phyloP scores from a whole-genome alignment of 805 yeast genomes.

The Huiozyma sinensis region DNA sequence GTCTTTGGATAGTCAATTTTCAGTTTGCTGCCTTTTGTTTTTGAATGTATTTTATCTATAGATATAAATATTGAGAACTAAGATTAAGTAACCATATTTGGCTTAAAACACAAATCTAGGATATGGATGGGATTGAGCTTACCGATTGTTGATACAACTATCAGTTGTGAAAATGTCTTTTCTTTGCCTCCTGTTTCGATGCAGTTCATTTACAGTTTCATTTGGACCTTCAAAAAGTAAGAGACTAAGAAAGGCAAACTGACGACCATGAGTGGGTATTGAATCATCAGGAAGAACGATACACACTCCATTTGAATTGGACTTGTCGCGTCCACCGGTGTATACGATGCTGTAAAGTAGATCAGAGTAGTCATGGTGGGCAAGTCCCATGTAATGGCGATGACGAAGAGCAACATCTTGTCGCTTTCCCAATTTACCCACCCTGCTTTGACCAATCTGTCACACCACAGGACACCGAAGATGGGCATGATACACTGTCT shows the following conservation, averaged over 20 bases:
- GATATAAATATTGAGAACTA: too few relatives aligned
- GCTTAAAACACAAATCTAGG: background rate
- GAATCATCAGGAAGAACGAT: constrained; percentile 63
- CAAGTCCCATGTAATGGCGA: constrained; percentile 64
- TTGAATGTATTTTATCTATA: too few relatives aligned
- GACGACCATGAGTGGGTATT: constrained; percentile 57
- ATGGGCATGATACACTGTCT: constrained; percentile 70
- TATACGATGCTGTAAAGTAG: constrained; percentile 77
- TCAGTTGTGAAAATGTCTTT: background rate
- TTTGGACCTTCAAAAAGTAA: constrained; percentile 27
- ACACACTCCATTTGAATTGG: constrained; percentile 68
- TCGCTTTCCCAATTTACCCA: constrained; percentile 45
- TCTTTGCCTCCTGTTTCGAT: too few relatives aligned
- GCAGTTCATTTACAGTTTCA: constrained; percentile 13
- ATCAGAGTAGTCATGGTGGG: constrained; percentile 88
- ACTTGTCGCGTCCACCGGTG: constrained; percentile 47
- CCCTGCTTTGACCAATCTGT: constrained; percentile 54
- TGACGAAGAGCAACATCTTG: constrained; percentile 57
- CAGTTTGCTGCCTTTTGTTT: too few relatives aligned
- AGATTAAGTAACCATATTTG: too few relatives aligned
- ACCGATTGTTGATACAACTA: background rate
- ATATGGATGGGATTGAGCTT: background rate
- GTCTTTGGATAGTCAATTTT: background rate
- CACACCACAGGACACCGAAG: constrained; percentile 57
- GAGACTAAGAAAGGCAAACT: constrained; percentile 56